Base-by-base conservation (phyloP, 2,329 filamentous ascomycete genomes). In the Colletotrichum sp. region DNA sequence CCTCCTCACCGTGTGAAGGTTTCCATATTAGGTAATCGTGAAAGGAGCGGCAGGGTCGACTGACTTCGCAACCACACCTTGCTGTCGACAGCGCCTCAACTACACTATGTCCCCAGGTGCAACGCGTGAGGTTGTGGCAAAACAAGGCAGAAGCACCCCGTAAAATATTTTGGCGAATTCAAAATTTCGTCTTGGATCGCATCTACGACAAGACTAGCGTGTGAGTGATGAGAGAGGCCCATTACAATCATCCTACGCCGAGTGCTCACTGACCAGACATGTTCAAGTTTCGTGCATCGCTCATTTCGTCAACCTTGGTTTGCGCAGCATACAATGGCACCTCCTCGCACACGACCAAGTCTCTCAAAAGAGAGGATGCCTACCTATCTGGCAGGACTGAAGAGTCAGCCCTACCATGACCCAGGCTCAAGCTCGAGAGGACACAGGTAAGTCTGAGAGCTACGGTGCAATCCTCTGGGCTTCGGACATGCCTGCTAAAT, bases 341-440 rank as follows among this genome's bases (percentile, higher is more conserved):
- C 70, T 16, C 70, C 49, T 65, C 70, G 74, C 8, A 74, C 74
- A 68, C 64, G 92, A 71, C 89, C 91, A 71, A 89, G 89, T 78
- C 84, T 94, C n/a, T 85, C 92, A 28, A 95, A 95, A 82, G 92
- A 95, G 67, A 89, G 90, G 71, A 95, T 98, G 81, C 87, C 92
- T 4, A 84, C 86, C 49, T 89, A 93, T 77, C 95, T 98, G 83
- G 88, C 89, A 26, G 89, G 88, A 36, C 88, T 95, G 60, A 94
- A 94, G 83, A 94, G 93, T 26, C 93, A 95, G 80, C 89, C 90
- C 21, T 97, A 97, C 85, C 89, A 89, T 78, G 93, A 95, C 80
- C 90, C 90, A 3, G 87, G 87, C 30, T 84, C 88, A 44, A 85
- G 87, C 52, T 85, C 90, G 28, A 87, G 92, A 78, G 89, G 89